Base-by-base conservation (phyloP, 108 stramenopile species). In the Cyclostephanos invisitatus region DNA sequence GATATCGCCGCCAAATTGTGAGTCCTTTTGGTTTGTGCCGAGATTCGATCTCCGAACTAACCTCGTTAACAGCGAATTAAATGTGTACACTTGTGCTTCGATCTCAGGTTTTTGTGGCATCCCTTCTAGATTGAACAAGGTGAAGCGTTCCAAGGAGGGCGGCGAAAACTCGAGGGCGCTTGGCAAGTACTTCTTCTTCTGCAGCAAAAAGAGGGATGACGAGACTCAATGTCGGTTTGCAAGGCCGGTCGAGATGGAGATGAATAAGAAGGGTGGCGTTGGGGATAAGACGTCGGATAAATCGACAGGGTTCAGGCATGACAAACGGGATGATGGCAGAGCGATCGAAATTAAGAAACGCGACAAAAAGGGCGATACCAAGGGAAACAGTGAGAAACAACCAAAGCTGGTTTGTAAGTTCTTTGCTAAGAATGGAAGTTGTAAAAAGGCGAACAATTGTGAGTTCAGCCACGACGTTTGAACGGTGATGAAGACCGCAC, bases 101-200 rank as follows among this genome's bases (percentile, higher is more conserved):
- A 29, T 36, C 29, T 0, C 37, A 61, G 60, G 60, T 51, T 85
- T 84, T 60, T 91, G 90, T 74, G 84, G 90, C 1, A 10, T 72
- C n/a, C 73, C 80, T n/a, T 82, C 85, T 46, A 82, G 90, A 24
- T 64, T 91, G 49, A 91, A 91, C 57, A 88, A 88, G 50, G 90
- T 91, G 24, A 88, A 88, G 47, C 64, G 75, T 44, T 86, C 85
- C 15, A 84, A 80, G 35, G 82, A 60, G 66, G 81, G 82, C 10
- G 84, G 83, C 29, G 69, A 87, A 18, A 60, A 53, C 11, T 86
- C 87, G 5, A 60, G 90, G 36, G 90, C 90, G 5, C 67, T 87
- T 68, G 90, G 90, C 27, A 87, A 87, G 15, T 91, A 88, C 58
- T 91, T 91, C 59, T 91, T 91, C 68, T 91, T 91, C 68, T 91